Evolutionary conservation across 306 rosid genomes (phyloP), one percentile per base, ranked within the genome.

Genomic region (Erythrophleum fordii): DNA sequence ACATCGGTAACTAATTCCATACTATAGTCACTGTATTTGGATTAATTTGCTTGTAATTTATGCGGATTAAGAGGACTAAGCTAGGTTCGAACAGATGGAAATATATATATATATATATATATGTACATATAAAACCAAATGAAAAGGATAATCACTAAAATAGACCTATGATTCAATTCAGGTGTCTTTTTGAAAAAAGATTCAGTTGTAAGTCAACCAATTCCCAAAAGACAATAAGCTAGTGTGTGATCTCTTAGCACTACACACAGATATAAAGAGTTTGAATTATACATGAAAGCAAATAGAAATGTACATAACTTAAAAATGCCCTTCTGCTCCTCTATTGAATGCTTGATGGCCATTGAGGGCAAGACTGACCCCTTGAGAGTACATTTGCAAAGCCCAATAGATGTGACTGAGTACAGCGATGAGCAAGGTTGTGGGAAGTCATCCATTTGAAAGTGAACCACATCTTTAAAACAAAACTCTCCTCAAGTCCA

Each of bases 401-500:
- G 70, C 23, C 76, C 35, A 39, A 76, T 26, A 25, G 56, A 73
- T 37, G 75, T 69, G 53, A 46, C 86, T 25, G 25, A 74, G 69
- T 58, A 59, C 52, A 23, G 31, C 17, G 8, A 51, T 17, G 52
- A 1, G 18, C 70, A 13, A 10, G 53, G 65, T 45, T 60, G 49
- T 61, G 41, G 8, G 73, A 82, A 58, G 72, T 60, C 62, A 59
- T 46, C 73, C 6, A 25, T 72, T 72, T 49, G 20, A 34, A 53
- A 37, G 72, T 60, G 76, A 73, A 61, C 23, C 76, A 12, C 17
- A 28, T 29, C 58, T 65, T 84, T 78, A 80, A 58, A 92, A 89
- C 55, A 89, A 41, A 17, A 45, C 85, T 53, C 86, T 86, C 79
- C 91, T 88, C 78, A 91, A 81, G 73, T 85, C 76, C 82, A 60